phyloP scores from a whole-genome alignment of 1,139 yeast species.

The Taphrina deformans region DNA sequence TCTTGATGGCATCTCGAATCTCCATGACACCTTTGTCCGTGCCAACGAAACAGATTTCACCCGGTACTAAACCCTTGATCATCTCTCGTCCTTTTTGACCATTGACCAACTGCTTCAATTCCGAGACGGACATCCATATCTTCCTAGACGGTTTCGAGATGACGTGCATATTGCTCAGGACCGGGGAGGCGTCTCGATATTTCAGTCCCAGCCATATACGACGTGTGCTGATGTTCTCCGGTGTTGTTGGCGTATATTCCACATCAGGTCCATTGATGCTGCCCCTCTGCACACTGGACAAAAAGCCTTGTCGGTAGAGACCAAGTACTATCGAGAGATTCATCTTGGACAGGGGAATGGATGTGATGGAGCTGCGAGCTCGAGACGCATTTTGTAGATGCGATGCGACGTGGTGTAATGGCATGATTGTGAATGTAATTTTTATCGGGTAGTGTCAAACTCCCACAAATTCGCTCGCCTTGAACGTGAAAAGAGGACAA shows the following conservation, averaged over 20 bases:
- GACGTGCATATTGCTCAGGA: constrained; percentile 67
- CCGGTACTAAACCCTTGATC: constrained; percentile 74
- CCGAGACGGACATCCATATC: constrained; percentile 62
- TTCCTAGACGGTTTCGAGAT: constrained; percentile 84
- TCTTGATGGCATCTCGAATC: constrained; percentile 83
- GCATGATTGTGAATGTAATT: constrained; percentile 16
- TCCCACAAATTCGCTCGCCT: too few relatives aligned
- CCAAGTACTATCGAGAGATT: constrained; percentile 82
- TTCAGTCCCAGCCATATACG: constrained; percentile 90
- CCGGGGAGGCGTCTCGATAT: constrained; percentile 78
- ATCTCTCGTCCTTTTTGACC: constrained; percentile 76
- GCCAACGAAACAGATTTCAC: constrained; percentile 77
- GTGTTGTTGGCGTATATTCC: constrained; percentile 74
- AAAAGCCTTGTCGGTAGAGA: constrained; percentile 85
- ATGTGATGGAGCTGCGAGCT: constrained; percentile 70
- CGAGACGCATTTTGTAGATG: constrained; percentile 86
- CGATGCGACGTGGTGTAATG: constrained; percentile 62
- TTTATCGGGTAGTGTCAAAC: neutral
- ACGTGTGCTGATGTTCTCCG: constrained; percentile 81
- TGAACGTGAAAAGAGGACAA: too few relatives aligned
- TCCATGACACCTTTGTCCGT: constrained; percentile 59
- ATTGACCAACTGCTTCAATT: constrained; percentile 68
- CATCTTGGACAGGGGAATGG: constrained; percentile 79
- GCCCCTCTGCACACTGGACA: constrained; percentile 81
- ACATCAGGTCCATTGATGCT: constrained; percentile 86